phyloP scores from a whole-genome alignment of 768 basidiomycete genomes.

The Serendipita sp. region DNA sequence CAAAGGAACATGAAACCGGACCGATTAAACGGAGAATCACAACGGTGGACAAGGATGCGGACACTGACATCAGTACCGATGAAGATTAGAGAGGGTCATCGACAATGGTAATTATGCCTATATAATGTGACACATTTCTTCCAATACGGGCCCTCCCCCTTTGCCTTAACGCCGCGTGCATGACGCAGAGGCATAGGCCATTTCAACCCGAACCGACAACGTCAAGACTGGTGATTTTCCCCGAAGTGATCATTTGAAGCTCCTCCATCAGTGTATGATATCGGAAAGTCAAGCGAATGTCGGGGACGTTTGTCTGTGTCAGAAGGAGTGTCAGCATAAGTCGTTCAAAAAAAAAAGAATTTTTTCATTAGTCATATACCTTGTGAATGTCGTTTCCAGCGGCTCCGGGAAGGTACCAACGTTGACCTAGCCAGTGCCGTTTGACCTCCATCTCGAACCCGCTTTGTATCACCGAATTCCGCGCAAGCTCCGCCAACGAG shows the following conservation, averaged over 20 bases:
- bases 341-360: background rate
- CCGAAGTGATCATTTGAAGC: conserved; percentile 42
- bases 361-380: conserved; percentile 27
- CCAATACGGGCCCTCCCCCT: no score
- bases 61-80: no score
- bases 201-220: background rate
- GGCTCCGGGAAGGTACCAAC: conserved; percentile 88
- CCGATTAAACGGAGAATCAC: no score
- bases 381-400: conserved; percentile 94
- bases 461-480: conserved; percentile 91
- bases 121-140: no score
- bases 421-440: conserved; percentile 82
- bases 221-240: background rate
- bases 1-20: background rate
- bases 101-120: no score
- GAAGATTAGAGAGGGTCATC: no score
- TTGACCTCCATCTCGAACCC: conserved; percentile 99
- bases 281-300: conserved; percentile 80
- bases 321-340: background rate
- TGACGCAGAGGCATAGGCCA: no score
- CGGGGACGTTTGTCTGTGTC: conserved; percentile 89
- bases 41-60: background rate
- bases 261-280: conserved; percentile 81
- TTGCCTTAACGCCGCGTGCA: no score
- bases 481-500: conserved; percentile 90